A percentile compares a stretch with the other conserved stretches of the same genome.
These are phyloP conservation scores for Aspergillus fumigatiaffinis DNA, from an alignment of 2,329 filamentous ascomycete genomes.

Conservation along the genomic window DNA sequence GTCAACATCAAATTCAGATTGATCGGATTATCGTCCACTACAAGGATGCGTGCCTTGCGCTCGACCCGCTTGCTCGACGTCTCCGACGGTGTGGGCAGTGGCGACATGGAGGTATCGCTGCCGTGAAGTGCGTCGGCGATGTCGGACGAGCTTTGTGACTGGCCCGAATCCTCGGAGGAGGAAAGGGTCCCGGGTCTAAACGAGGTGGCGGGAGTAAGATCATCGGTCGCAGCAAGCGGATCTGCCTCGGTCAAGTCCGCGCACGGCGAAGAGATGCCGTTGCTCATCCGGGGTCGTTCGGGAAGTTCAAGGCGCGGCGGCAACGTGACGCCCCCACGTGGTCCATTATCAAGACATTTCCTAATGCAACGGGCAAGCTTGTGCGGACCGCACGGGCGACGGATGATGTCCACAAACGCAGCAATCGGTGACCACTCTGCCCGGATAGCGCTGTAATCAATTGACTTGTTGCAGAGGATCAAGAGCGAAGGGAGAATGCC, in stretches of 20 bases:
- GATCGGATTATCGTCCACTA: constrained; percentile 46
- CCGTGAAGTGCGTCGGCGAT: constrained; percentile 3
- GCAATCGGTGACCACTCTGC: constrained; percentile 28
- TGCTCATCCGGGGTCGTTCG: constrained; percentile 6
- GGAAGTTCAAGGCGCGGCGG: constrained; percentile 10
- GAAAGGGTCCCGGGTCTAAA: constrained; percentile 1
- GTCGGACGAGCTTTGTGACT: constrained; percentile 4
- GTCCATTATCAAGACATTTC: constrained; percentile 24
- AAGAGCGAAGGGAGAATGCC: constrained; percentile 30
- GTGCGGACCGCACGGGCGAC: constrained; percentile 39
- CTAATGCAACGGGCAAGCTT: constrained; percentile 38
- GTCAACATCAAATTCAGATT: constrained; percentile 44
- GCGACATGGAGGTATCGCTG: constrained; percentile 7
- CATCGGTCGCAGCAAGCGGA: constrained; percentile 1
- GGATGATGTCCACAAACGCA: constrained; percentile 34
- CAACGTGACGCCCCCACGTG: constrained; percentile 5
- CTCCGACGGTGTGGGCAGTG: neutral
- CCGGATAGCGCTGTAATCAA: constrained; percentile 30
- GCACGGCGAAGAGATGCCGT: neutral
- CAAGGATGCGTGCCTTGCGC: constrained; percentile 29
- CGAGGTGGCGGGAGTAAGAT: constrained; percentile 3
- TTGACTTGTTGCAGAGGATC: constrained; percentile 34
- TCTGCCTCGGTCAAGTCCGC: neutral
- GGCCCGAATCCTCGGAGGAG: neutral
- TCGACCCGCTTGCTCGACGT: constrained; percentile 9